Evolutionary conservation across 2,329 filamentous ascomycete species (phyloP).

Genomic region (Gnomoniopsis smithogilvyi): DNA sequence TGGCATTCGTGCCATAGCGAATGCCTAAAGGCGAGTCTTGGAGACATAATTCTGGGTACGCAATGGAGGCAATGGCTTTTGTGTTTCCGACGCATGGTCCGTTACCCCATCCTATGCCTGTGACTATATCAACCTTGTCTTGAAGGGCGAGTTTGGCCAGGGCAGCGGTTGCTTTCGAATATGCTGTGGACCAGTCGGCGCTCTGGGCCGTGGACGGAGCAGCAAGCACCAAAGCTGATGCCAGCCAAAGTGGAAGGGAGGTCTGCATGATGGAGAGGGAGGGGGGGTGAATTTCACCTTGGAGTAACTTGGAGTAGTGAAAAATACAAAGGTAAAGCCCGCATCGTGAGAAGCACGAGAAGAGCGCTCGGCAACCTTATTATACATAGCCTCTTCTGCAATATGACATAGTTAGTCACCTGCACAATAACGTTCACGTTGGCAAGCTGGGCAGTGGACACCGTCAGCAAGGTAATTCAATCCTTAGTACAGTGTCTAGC

Average conservation of each 20-base stretch:
- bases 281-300: neutral
- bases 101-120: constrained; percentile 73
- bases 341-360: too few relatives aligned
- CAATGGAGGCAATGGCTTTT: constrained; percentile 49
- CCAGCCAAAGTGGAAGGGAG: neutral
- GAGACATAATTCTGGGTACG: constrained; percentile 71
- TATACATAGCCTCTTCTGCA: too few relatives aligned
- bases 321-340: neutral
- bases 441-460: neutral
- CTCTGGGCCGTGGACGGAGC: constrained; percentile 46
- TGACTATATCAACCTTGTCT: constrained; percentile 78
- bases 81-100: constrained; percentile 66
- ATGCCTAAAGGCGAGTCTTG: constrained; percentile 80
- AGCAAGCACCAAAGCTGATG: constrained; percentile 39
- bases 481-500: too few relatives aligned
- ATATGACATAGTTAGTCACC: too few relatives aligned
- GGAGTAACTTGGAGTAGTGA: neutral
- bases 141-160: constrained; percentile 66
- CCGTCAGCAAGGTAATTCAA: neutral
- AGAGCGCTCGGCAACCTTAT: too few relatives aligned
- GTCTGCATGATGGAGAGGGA: neutral
- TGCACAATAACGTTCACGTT: too few relatives aligned
- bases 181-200: constrained; percentile 63
- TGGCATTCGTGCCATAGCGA: constrained; percentile 66
- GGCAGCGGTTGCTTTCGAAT: constrained; percentile 64